Evolutionary conservation across 176 grass and related monocot genomes (phyloP), one percentile per base, ranked within the genome.

Genomic region (Zoysia japonica): DNA sequence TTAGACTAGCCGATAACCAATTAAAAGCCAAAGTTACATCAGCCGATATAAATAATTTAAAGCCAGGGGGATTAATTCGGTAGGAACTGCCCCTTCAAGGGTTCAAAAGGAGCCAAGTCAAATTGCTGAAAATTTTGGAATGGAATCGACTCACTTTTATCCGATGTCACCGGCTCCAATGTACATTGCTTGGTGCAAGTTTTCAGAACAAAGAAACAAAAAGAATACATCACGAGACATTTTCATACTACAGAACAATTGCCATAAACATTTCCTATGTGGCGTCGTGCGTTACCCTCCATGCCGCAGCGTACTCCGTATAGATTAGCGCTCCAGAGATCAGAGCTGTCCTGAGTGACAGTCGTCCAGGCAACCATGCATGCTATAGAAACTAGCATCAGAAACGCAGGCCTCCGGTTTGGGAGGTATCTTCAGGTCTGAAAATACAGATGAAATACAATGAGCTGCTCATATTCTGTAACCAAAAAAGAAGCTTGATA

Each of bases 371-470:
- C 5, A 40, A 54, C 28, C 39, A 47, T 15, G 20, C 40, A 59
- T 39, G 45, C 10, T 14, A 8, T 14, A 8, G 6, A 2, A 11
- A 11, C 59, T 61, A 61, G 59, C 78, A 12, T 53, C 38, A 17
- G 12, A 45, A 42, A 19, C 14, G 9, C 11, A 10, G 11, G 50
- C 53, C 16, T 14, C 1, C 36, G 38, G 46, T n/a, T 11, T 9
- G 37, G 43, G 28, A 71, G 63, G 63, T 75, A 12, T 28, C 11
- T 45, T 75, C 80, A 88, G 38, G 11, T 61, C 80, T 79, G 75
- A 46, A 73, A 73, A 77, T 17, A 53, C 39, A 75, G 15, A 57
- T 9, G 41, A 20, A 43, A 55, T 4, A 13, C 6, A 54, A 49
- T 67, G 16, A 78, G 36, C 7, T 40, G 28, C 35, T 65, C 61